Base-by-base conservation (phyloP, 768 basidiomycete species). In the Lactifluus volemus region DNA sequence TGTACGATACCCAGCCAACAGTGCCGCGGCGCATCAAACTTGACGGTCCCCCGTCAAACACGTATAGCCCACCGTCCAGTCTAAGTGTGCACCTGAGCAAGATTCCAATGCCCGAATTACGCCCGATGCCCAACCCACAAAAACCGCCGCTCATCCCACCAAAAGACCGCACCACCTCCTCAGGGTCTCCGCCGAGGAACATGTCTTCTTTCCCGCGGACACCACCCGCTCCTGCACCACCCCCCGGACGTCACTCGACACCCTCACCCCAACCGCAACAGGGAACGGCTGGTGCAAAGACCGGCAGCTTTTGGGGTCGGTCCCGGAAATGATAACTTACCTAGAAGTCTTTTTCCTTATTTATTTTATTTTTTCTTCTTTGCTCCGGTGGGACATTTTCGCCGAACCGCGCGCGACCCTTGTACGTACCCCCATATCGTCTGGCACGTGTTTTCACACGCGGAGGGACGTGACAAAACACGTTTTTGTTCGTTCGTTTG, bases 41-140 rank as follows among this genome's bases (percentile, higher is more conserved):
- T 29, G 80, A 91, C 67, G 71, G 73, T 39, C 63, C 69, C 0
- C 77, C 59, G 67, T 64, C 49, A 75, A 78, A 53, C 15, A 55
- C 57, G 63, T 91, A 92, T 68, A 72, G 75, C 3, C 89, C 90
- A 1, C 90, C 89, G 0, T 78, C 76, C 38, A 84, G 79, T 63
- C 76, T 93, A 0, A 79, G 78, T 0, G 78, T 92, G 1, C 89
- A 92, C 70, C 72, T 93, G 17, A 89, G 89, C 77, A 92, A 92
- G 77, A 90, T 93, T 51, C 77, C 85, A 14, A 92, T 93, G 83
- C 90, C 89, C 0, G 90, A 93, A 69, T 79, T 93, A 15, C 80
- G 81, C 67, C 87, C 88, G 2, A 3, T 80, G 77, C 61, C 68
- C 76, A 25, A 25, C 25, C 25, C 25, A 25, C 25, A 25, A 25